Evolutionary conservation across 2,329 filamentous ascomycete species (phyloP).

Genomic region (Aphanocladium album): DNA sequence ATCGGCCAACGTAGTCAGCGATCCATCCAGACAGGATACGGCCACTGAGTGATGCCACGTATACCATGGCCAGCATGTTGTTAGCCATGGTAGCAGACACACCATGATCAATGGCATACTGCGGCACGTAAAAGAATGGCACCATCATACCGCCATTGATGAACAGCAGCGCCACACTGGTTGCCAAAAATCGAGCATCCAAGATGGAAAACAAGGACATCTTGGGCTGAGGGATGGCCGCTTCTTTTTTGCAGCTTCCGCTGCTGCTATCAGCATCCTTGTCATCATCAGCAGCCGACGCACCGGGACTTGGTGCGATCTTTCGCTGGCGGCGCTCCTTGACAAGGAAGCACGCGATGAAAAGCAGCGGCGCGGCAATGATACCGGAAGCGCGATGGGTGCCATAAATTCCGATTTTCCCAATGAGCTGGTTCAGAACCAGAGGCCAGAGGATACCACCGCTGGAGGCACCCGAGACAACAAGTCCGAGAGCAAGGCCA

Average conservation of each 20-base stretch:
- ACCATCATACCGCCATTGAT: conserved; percentile 26
- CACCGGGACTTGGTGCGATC: background rate
- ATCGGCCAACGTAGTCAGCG: conserved; percentile 44
- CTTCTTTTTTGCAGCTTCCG: background rate
- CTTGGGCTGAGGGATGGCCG: background rate
- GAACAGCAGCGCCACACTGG: conserved; percentile 21
- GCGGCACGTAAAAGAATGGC: conserved; percentile 32
- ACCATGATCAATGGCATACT: conserved; percentile 44
- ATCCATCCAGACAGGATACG: conserved; percentile 47
- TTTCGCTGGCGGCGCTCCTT: conserved; percentile 19
- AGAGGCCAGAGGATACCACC: conserved; percentile 28
- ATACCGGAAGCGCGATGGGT: background rate
- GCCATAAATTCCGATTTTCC: background rate
- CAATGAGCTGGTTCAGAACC: conserved; percentile 15
- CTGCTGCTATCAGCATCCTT: background rate
- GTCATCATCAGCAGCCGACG: conserved; percentile 12
- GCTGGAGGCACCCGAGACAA: conserved; percentile 25
- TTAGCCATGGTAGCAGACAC: conserved; percentile 49
- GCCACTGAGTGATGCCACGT: conserved; percentile 49
- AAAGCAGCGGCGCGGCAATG: conserved; percentile 22
- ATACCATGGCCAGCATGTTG: conserved; percentile 58
- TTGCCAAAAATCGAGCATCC: conserved; percentile 19
- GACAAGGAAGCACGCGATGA: conserved; percentile 23
- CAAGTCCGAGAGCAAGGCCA: conserved; percentile 25
- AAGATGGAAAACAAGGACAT: conserved; percentile 16